These are phyloP conservation scores for Davidsoniella virescens DNA, from an alignment of 2,329 filamentous ascomycete species.

Conservation along the genomic window DNA sequence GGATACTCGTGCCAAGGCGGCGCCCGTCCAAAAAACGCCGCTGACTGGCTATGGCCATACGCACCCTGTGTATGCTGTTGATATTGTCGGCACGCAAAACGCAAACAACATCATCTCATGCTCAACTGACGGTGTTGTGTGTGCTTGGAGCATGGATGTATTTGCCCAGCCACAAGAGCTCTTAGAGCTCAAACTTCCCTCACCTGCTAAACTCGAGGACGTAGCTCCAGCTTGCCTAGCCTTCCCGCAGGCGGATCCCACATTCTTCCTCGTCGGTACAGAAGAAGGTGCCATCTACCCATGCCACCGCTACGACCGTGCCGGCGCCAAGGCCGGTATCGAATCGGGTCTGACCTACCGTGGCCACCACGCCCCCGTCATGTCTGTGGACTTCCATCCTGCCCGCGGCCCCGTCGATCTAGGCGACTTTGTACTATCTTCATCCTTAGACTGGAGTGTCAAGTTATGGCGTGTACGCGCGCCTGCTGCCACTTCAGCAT, in stretches of 20 bases:
- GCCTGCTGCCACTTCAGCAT: slow-evolving; percentile 54
- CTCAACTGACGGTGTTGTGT: slow-evolving; percentile 91
- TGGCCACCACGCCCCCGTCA: slow-evolving; percentile 84
- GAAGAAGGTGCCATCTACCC: slow-evolving; percentile 95
- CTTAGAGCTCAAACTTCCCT: slow-evolving; percentile 71
- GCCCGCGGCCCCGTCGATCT: slow-evolving; percentile 84
- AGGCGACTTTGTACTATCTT: slow-evolving; percentile 82
- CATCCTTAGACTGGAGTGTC: slow-evolving; percentile 89
- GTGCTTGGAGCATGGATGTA: slow-evolving; percentile 96
- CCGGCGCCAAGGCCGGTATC: slow-evolving; percentile 89
- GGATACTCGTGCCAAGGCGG: slow-evolving; percentile 82
- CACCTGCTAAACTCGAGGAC: slow-evolving; percentile 72
- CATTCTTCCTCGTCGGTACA: slow-evolving; percentile 91
- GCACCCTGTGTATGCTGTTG: slow-evolving; percentile 87
- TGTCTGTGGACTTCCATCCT: slow-evolving; percentile 92
- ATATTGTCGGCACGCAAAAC: slow-evolving; percentile 94
- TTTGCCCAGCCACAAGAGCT: slow-evolving; percentile 92
- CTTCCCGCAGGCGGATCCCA: slow-evolving; percentile 88
- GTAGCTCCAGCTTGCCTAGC: slow-evolving; percentile 87
- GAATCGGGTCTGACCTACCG: slow-evolving; percentile 77
- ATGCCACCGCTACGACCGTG: slow-evolving; percentile 92
- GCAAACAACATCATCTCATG: slow-evolving; percentile 97
- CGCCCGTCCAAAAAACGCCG: slow-evolving; percentile 89
- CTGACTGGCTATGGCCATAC: slow-evolving; percentile 90
- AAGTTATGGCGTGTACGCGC: slow-evolving; percentile 91